Evolutionary conservation across 257 asterid genomes (phyloP).

Genomic region (Marsdenia floribunda): DNA sequence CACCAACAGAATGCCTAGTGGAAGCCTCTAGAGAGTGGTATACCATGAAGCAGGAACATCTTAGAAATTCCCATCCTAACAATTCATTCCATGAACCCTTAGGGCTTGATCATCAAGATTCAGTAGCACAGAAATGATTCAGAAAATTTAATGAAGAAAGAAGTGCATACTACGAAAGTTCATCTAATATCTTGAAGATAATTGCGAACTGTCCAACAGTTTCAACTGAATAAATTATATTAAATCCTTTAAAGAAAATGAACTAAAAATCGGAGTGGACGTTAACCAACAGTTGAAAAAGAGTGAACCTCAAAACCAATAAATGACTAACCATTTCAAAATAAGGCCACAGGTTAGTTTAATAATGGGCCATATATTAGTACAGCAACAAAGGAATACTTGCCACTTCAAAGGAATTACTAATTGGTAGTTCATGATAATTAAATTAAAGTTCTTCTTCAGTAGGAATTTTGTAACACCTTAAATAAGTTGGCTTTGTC

Average conservation of each 20-base stretch:
- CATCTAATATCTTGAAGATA: neutral
- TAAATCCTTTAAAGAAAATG: neutral
- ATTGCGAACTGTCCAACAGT: neutral
- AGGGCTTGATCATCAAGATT: neutral
- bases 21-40: neutral
- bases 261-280: neutral
- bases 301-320: neutral
- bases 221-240: neutral
- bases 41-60: neutral
- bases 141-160: neutral
- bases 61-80: neutral
- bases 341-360: neutral
- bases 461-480: neutral
- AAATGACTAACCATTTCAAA: neutral
- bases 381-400: neutral
- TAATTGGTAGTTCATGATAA: neutral
- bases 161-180: neutral
- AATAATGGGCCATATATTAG: neutral
- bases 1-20: neutral
- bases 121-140: neutral
- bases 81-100: neutral
- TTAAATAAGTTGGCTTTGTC: too few species aligned
- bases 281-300: too few species aligned
- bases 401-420: neutral
- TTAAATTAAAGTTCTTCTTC: neutral